phyloP scores from a whole-genome alignment of 2,329 filamentous ascomycete genomes.

The Hypoxylon rubiginosum region DNA sequence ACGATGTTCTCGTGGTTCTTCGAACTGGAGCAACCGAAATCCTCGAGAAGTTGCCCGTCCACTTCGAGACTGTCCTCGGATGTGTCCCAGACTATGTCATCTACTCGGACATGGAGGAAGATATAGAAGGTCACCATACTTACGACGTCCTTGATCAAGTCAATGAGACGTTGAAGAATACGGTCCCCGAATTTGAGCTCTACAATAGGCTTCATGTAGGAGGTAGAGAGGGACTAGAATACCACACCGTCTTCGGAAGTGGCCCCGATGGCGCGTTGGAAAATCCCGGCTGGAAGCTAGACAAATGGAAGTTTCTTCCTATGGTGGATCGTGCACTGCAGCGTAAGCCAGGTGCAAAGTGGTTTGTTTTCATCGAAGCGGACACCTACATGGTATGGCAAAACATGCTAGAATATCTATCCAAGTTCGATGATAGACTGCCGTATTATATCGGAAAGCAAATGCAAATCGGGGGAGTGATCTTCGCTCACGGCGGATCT shows the following conservation, averaged over 20 bases:
- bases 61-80: constrained; percentile 42
- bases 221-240: constrained; percentile 44
- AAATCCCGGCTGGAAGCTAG: constrained; percentile 53
- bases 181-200: constrained; percentile 41
- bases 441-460: constrained; percentile 54
- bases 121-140: constrained; percentile 16
- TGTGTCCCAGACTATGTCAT: constrained; percentile 43
- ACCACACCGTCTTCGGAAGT: constrained; percentile 52
- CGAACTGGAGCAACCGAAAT: background rate
- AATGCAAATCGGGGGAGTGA: constrained; percentile 49
- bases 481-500: constrained; percentile 56
- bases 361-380: constrained; percentile 58
- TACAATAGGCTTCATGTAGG: constrained; percentile 41
- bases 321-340: constrained; percentile 55
- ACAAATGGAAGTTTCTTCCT: constrained; percentile 59
- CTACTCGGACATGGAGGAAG: constrained; percentile 40
- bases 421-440: constrained; percentile 47
- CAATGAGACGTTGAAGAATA: constrained; percentile 34
- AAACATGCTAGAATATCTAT: constrained; percentile 53
- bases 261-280: constrained; percentile 54
- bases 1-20: background rate
- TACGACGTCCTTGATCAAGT: constrained; percentile 38
- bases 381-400: constrained; percentile 56
- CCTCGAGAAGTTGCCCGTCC: constrained; percentile 30
- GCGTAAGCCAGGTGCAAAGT: constrained; percentile 53